These are phyloP conservation scores for Fusarium oligoseptatum DNA, from an alignment of 2,329 filamentous ascomycete genomes.

Conservation along the genomic window DNA sequence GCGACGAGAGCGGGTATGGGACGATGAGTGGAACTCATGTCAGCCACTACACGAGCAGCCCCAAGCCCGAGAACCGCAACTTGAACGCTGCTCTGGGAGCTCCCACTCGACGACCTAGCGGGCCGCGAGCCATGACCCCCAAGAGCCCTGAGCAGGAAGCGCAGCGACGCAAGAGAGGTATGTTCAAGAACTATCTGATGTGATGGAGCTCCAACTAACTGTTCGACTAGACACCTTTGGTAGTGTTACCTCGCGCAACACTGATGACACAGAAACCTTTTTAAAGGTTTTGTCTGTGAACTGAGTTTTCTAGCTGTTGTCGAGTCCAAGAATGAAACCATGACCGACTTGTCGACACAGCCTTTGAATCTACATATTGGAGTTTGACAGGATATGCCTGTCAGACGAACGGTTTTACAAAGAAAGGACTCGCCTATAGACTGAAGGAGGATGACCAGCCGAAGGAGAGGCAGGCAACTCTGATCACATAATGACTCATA, in stretches of 20 bases:
- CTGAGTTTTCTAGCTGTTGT: conserved; percentile 14
- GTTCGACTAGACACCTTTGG: conserved; percentile 53
- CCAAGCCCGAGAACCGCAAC: conserved; percentile 69
- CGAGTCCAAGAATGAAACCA: conserved; percentile 12
- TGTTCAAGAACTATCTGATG: conserved; percentile 28
- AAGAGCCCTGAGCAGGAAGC: conserved; percentile 64
- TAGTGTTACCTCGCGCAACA: conserved; percentile 51
- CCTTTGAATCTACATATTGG: conserved; percentile 4
- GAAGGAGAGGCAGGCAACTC: conserved; percentile 22
- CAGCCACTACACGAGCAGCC: conserved; percentile 68
- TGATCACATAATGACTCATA: conserved; percentile 28
- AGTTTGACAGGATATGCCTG: conserved; percentile 15
- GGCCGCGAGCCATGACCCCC: conserved; percentile 72
- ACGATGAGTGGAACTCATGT: conserved; percentile 61
- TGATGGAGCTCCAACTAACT: conserved; percentile 17
- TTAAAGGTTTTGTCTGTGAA: conserved; percentile 27
- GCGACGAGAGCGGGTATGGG: conserved; percentile 67
- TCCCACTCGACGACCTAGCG: conserved; percentile 67
- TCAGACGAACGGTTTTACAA: conserved; percentile 27
- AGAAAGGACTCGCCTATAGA: conserved; percentile 37
- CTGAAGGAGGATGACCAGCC: conserved; percentile 22
- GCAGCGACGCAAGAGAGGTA: conserved; percentile 70
- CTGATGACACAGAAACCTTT: conserved; percentile 57
- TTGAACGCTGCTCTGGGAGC: conserved; percentile 66
- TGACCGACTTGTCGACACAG: conserved; percentile 15